A percentile compares a stretch with the other conserved stretches of the same genome.
Conservation (phyloP, 2,329 filamentous ascomycete genomes). For the Claviceps maximensis region DNA sequence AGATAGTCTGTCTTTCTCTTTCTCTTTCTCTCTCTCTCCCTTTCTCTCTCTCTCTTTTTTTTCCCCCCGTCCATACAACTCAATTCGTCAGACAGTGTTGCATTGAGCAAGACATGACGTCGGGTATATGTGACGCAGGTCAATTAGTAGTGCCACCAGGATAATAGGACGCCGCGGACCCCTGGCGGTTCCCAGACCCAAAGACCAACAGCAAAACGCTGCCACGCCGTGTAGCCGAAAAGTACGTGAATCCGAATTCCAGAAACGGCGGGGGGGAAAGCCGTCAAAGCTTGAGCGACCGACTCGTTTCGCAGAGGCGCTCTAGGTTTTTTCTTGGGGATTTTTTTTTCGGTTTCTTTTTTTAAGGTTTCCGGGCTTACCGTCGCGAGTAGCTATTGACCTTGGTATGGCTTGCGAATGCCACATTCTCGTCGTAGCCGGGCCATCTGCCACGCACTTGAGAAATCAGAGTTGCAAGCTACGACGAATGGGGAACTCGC, state of each 20-base stretch:
- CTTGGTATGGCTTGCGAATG: not conserved
- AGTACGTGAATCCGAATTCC: not conserved
- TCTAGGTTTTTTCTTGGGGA: not conserved
- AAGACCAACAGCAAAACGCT: not conserved
- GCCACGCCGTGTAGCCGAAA: not conserved
- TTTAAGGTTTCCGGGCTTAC: not conserved
- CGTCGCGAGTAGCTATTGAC: not conserved
- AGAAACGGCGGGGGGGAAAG: not conserved
- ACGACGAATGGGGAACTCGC: not conserved
- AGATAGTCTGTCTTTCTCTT: no score
- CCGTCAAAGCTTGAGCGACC: not conserved
- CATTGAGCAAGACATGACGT: not conserved
- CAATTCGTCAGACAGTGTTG: no score
- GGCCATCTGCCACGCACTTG: not conserved
- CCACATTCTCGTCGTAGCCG: not conserved
- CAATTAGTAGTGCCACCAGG: no score
- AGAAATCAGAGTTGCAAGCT: not conserved
- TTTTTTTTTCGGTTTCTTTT: not conserved
- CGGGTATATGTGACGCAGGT: no score
- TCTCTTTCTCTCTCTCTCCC: no score
- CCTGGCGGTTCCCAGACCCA: not conserved
- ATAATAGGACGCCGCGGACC: not conserved
- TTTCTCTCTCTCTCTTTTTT: no score
- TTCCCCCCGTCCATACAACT: no score
- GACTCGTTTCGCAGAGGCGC: not conserved